phyloP scores from a whole-genome alignment of 2,329 filamentous ascomycete species.

The Penicillium sp. region DNA sequence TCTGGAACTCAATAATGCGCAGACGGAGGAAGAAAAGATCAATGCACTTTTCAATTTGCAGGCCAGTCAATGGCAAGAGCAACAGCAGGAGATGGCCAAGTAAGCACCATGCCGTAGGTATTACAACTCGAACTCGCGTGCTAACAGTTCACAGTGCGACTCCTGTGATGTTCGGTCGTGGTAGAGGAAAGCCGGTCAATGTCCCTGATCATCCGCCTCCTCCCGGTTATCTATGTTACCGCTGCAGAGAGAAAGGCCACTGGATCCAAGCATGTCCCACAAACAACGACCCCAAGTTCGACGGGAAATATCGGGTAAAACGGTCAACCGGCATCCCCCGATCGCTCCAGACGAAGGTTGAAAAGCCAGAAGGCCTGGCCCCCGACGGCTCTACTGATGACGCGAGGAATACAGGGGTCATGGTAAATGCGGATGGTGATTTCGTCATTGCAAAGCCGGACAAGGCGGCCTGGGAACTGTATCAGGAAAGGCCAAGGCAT shows the following conservation, averaged over 20 bases:
- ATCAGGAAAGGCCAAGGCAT: conserved; percentile 85
- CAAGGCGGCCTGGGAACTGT: conserved; percentile 93
- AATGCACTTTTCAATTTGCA: conserved; percentile 86
- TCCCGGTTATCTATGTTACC: conserved; percentile 90
- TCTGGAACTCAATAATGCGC: conserved; percentile 65
- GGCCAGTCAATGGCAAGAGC: conserved; percentile 84
- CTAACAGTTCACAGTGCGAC: conserved; percentile 41
- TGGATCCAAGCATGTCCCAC: conserved; percentile 98
- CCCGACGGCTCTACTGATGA: conserved; percentile 74
- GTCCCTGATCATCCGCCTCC: conserved; percentile 91
- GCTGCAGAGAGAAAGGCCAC: conserved; percentile 95
- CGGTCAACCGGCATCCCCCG: conserved; percentile 94
- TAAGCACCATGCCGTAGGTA: conserved; percentile 35
- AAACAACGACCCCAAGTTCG: conserved; percentile 96
- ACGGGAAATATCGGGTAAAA: conserved; percentile 88
- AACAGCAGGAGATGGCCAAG: conserved; percentile 90
- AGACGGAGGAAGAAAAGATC: conserved; percentile 92
- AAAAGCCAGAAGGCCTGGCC: conserved; percentile 73
- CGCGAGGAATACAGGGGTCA: conserved; percentile 77
- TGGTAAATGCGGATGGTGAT: conserved; percentile 96
- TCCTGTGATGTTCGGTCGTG: conserved; percentile 40
- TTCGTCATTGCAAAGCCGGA: conserved; percentile 96
- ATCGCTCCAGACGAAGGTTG: conserved; percentile 90
- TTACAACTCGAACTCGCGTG: not conserved
- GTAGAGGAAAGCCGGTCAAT: conserved; percentile 48